phyloP scores from a whole-genome alignment of 768 basidiomycete genomes.

The Pulveroboletus sp. region DNA sequence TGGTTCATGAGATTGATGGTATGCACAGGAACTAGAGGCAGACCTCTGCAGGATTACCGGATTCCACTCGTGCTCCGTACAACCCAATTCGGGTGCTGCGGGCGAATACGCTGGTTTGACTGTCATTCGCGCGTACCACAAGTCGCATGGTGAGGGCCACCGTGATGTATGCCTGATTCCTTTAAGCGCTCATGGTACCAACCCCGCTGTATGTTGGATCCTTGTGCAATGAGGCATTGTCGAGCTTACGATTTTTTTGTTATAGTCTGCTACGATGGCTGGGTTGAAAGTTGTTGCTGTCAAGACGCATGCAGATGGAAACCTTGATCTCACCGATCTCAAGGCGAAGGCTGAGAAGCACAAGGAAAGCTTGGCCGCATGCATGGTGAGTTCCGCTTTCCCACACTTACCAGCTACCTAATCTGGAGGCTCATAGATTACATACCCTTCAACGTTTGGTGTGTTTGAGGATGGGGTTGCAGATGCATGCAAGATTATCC shows the following conservation, averaged over 20 bases:
- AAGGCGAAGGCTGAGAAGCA: constrained; percentile 83
- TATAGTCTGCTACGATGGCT: constrained; percentile 91
- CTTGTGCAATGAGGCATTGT: background rate
- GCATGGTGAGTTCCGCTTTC: constrained; percentile 63
- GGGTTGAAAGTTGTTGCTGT: constrained; percentile 96
- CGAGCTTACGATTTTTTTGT: constrained; percentile 15
- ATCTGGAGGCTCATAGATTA: constrained; percentile 53
- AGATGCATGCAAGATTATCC: constrained; percentile 88
- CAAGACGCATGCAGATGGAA: constrained; percentile 83
- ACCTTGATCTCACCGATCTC: constrained; percentile 84
- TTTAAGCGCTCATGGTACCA: constrained; percentile 95
- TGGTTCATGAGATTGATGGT: constrained; percentile 7
- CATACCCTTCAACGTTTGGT: constrained; percentile 96
- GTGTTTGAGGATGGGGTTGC: constrained; percentile 92
- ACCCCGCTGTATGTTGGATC: constrained; percentile 73
- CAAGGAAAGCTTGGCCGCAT: constrained; percentile 88
- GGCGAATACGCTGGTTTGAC: constrained; percentile 97
- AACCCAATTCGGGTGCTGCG: constrained; percentile 97
- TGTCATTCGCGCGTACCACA: constrained; percentile 92
- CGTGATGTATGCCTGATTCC: constrained; percentile 93
- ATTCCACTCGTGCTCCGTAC: constrained; percentile 93
- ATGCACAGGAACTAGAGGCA: constrained; percentile 75
- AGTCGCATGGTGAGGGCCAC: constrained; percentile 77
- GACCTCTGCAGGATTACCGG: constrained; percentile 94
- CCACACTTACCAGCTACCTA: constrained; percentile 4